Conservation (phyloP, 192 early-diverging fungal species). For the Rhizoclosmatium sp. region DNA sequence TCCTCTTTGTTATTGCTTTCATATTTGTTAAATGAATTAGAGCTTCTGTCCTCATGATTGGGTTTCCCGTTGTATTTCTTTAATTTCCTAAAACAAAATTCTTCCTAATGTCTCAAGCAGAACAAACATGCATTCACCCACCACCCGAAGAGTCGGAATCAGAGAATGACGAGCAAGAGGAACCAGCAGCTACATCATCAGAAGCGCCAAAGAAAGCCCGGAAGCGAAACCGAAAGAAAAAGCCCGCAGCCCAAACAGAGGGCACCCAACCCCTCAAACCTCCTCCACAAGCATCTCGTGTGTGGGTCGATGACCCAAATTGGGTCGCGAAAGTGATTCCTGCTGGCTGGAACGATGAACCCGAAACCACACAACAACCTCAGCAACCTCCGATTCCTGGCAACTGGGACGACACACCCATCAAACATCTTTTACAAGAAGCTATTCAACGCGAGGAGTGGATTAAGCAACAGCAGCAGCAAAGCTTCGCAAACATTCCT, state of each 20-base stretch:
- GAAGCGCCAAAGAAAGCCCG: neutral
- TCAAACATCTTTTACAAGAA: neutral
- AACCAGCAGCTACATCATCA: too few relatives aligned
- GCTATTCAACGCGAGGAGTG: neutral
- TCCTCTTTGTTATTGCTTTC: too few relatives aligned
- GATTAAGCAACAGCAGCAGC: neutral
- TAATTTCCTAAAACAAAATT: too few relatives aligned
- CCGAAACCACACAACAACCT: neutral
- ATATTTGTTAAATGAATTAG: too few relatives aligned
- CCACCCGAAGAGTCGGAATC: too few relatives aligned
- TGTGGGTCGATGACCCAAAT: constrained; percentile 30
- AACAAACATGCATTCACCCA: too few relatives aligned
- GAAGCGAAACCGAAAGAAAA: neutral
- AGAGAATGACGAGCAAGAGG: too few relatives aligned
- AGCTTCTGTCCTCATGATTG: too few relatives aligned
- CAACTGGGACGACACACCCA: constrained; percentile 16
- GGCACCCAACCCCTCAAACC: neutral
- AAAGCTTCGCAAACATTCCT: neutral
- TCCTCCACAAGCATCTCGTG: constrained; percentile 3
- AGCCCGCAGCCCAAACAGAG: neutral
- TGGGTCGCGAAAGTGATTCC: constrained; percentile 7
- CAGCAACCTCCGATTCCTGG: neutral
- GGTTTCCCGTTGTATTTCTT: too few relatives aligned
- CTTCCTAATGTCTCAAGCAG: too few relatives aligned
- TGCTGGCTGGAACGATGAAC: constrained; percentile 36